Percentiles rank a stretch among this genome's conserved stretches.
Conservation (phyloP, 2,329 filamentous ascomycete species). For the Ceratocystiopsis minuta region DNA sequence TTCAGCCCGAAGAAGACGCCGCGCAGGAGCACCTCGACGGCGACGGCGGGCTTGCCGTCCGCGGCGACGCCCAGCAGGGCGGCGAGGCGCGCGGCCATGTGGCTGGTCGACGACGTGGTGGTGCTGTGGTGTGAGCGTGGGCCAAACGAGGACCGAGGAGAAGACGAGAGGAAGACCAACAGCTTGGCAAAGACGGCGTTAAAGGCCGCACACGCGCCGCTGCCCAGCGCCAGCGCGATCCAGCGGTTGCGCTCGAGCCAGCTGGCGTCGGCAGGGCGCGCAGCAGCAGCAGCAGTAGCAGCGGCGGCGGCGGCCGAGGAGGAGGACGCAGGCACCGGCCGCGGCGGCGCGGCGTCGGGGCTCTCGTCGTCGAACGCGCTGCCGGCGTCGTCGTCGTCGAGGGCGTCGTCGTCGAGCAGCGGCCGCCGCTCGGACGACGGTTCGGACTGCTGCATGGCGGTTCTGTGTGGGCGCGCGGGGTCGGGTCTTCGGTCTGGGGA, state of each 20-base stretch:
- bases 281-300: too few relatives aligned
- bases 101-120: conserved; percentile 35
- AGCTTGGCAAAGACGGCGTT: conserved; percentile 76
- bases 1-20: conserved; percentile 57
- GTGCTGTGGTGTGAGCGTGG: conserved; percentile 21
- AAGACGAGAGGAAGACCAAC: conserved; percentile 25
- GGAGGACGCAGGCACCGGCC: not conserved
- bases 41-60: conserved; percentile 13
- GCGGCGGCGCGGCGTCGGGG: not conserved
- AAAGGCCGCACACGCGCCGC: conserved; percentile 60
- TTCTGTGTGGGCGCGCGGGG: too few relatives aligned
- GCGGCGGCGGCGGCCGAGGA: not conserved
- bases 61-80: conserved; percentile 23
- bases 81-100: conserved; percentile 27
- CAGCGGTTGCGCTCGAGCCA: conserved; percentile 27
- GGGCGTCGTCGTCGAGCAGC: not conserved
- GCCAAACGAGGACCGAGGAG: not conserved
- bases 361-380: not conserved
- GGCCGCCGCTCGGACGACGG: conserved; percentile 1
- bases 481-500: too few relatives aligned
- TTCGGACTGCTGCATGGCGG: not conserved
- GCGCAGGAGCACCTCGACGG: conserved; percentile 31
- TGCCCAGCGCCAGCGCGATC: conserved; percentile 54
- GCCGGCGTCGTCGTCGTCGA: not conserved
- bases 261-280: not conserved